A percentile compares a stretch with the other conserved stretches of the same genome.
These are phyloP conservation scores for Monilinia polystroma DNA, from an alignment of 2,329 filamentous ascomycete species.

Conservation along the genomic window DNA sequence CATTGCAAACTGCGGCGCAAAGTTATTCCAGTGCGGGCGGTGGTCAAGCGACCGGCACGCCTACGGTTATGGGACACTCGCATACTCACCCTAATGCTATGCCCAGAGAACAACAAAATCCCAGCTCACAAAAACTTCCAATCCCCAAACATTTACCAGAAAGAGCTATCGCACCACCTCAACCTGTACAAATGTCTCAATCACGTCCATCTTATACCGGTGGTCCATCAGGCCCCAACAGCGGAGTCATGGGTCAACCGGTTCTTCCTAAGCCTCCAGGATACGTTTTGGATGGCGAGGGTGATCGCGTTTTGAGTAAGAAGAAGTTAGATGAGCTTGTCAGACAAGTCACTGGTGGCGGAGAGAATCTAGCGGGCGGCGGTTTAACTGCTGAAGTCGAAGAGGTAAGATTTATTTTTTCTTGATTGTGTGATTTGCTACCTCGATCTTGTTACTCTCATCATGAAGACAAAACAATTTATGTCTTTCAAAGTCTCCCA, in stretches of 20 bases:
- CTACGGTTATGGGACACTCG: conserved; percentile 40
- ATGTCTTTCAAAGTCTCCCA: not conserved
- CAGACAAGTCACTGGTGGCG: conserved; percentile 84
- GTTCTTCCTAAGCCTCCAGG: conserved; percentile 77
- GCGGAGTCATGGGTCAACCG: conserved; percentile 84
- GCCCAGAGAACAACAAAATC: conserved; percentile 35
- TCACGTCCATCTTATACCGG: conserved; percentile 80
- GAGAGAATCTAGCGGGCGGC: conserved; percentile 67
- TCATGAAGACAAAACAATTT: not conserved
- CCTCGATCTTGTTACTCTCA: conserved; percentile 4
- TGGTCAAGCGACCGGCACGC: conserved; percentile 29
- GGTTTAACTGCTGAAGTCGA: conserved; percentile 88
- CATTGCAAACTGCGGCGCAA: conserved; percentile 38
- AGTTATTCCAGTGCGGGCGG: conserved; percentile 39
- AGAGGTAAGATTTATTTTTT: conserved; percentile 62
- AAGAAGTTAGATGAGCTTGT: conserved; percentile 96
- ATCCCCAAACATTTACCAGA: conserved; percentile 68
- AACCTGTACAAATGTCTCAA: conserved; percentile 70
- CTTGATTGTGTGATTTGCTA: conserved; percentile 14
- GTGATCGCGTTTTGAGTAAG: conserved; percentile 92
- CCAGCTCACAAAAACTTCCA: conserved; percentile 39
- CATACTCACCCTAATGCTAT: conserved; percentile 33
- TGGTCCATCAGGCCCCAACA: conserved; percentile 70
- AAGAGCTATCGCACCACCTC: conserved; percentile 65
- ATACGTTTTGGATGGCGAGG: conserved; percentile 86